These are phyloP conservation scores for Erythrophleum ivorense DNA, from an alignment of 331 rosid genomes.

Conservation along the genomic window DNA sequence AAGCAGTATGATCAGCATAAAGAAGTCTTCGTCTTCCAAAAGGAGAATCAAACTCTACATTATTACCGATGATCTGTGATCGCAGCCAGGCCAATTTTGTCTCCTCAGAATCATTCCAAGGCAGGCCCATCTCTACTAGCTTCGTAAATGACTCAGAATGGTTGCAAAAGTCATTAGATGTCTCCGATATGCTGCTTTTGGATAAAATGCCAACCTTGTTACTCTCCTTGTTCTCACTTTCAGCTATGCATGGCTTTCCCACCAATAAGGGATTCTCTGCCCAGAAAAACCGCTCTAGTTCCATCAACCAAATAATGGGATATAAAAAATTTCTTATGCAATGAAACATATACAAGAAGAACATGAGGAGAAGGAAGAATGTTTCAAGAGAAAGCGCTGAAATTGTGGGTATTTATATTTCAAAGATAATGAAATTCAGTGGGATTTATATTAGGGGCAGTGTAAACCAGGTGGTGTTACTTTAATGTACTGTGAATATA, in stretches of 20 bases:
- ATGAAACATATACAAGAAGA: conserved; percentile 19
- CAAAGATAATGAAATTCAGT: conserved; percentile 28
- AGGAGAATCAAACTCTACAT: conserved; percentile 58
- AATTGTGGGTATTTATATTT: conserved; percentile 25
- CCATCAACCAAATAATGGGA: conserved; percentile 30
- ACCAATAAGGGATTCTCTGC: conserved; percentile 27
- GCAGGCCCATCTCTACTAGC: conserved; percentile 36
- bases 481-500: conserved; percentile 20
- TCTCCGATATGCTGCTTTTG: conserved; percentile 19
- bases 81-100: conserved; percentile 62
- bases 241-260: not conserved
- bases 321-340: conserved; percentile 29
- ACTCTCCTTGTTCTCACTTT: not conserved
- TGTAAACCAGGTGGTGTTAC: conserved; percentile 29
- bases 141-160: conserved; percentile 41
- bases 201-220: not conserved
- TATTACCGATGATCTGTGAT: conserved; percentile 64
- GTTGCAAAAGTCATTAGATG: conserved; percentile 37
- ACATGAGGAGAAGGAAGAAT: conserved; percentile 4
- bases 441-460: conserved; percentile 45
- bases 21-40: conserved; percentile 64
- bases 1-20: conserved; percentile 93
- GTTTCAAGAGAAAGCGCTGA: conserved; percentile 1
- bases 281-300: conserved; percentile 35
- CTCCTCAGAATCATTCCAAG: conserved; percentile 39